Evolutionary conservation across 2,329 filamentous ascomycete species (phyloP).

Genomic region (Cladophialophora exuberans): DNA sequence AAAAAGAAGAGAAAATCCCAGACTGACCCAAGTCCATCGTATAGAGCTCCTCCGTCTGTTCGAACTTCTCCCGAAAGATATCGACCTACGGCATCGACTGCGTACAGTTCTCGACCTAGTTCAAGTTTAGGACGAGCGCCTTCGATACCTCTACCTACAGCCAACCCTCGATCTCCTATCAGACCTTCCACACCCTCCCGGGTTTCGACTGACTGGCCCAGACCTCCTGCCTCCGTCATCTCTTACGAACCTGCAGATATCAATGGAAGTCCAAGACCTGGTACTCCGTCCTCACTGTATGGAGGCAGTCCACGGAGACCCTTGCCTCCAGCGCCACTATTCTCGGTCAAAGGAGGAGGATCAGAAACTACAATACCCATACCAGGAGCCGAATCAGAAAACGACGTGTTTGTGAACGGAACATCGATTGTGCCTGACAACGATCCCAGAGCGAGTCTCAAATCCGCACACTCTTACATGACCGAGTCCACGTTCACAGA

Average conservation of each 20-base stretch:
- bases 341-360: constrained; percentile 52
- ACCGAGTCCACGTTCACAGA: constrained; percentile 64
- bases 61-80: constrained; percentile 39
- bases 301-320: constrained; percentile 85
- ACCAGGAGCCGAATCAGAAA: constrained; percentile 57
- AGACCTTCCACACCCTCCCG: constrained; percentile 60
- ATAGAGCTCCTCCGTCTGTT: constrained; percentile 29
- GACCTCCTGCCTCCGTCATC: constrained; percentile 70
- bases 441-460: constrained; percentile 59
- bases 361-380: constrained; percentile 73
- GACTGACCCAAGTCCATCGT: constrained; percentile 35
- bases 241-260: constrained; percentile 86
- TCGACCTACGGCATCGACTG: constrained; percentile 38
- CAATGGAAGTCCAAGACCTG: constrained; percentile 86
- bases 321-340: constrained; percentile 84
- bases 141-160: constrained; percentile 45
- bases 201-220: constrained; percentile 60
- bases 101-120: constrained; percentile 42
- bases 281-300: constrained; percentile 86
- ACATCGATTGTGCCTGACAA: constrained; percentile 53
- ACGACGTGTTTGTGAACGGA: constrained; percentile 71
- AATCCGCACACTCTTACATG: constrained; percentile 66
- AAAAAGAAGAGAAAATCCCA: constrained; percentile 29
- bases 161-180: constrained; percentile 47
- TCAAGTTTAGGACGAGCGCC: constrained; percentile 48